Conservation (phyloP, 2,329 filamentous ascomycete species). For the Xylaria sp. region DNA sequence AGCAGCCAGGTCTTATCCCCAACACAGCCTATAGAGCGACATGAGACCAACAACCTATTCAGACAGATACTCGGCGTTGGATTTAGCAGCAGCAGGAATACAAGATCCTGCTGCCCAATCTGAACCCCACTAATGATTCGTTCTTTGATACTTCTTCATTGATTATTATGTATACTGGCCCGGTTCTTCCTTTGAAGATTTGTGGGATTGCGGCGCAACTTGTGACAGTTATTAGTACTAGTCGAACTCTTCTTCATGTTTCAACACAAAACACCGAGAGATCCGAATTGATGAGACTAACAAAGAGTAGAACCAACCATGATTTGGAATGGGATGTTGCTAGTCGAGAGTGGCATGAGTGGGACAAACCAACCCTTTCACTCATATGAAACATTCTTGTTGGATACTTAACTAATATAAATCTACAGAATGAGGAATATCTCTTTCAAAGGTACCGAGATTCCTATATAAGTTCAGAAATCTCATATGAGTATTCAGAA, state of each 20-base stretch:
- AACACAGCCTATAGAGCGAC: neutral
- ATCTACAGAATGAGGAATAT: neutral
- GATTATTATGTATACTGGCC: neutral
- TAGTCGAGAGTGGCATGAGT: neutral
- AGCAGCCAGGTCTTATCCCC: neutral
- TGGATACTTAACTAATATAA: neutral
- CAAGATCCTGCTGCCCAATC: neutral
- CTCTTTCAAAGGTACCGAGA: neutral
- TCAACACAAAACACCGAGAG: neutral
- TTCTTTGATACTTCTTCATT: neutral
- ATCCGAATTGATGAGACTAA: neutral
- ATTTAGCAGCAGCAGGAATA: neutral
- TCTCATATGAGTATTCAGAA: neutral
- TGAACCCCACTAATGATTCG: neutral
- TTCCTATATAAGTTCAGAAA: neutral
- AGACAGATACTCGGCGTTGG: neutral
- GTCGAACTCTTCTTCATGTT: neutral
- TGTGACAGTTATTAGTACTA: constrained; percentile 1
- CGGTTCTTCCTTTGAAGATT: neutral
- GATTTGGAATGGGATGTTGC: neutral
- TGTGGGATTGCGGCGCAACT: constrained; percentile 13
- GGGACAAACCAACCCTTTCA: neutral
- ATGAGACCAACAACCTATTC: neutral
- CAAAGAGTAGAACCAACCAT: neutral
- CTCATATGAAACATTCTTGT: neutral